These are phyloP conservation scores for Vaccinium myrtillus DNA, from an alignment of 148 eudicot species.

Conservation along the genomic window DNA sequence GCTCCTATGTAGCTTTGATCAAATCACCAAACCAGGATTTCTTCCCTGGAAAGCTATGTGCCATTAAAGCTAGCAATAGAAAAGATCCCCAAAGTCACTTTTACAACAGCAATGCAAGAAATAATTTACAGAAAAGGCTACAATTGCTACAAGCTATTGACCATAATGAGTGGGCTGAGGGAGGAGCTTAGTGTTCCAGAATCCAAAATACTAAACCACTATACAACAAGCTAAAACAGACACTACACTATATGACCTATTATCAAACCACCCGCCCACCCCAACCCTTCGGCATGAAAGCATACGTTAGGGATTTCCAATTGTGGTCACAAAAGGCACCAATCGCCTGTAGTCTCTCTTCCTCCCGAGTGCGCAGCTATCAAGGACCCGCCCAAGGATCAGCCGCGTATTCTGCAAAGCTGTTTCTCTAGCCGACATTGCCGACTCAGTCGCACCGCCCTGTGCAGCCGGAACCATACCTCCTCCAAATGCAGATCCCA, in stretches of 20 bases:
- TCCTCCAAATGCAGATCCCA: conserved; percentile 60
- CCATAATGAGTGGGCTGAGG: conserved; percentile 1
- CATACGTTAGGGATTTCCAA: conserved; percentile 44
- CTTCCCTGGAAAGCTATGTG: not conserved
- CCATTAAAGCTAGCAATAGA: not conserved
- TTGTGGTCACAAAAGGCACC: conserved; percentile 82
- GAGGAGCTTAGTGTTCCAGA: not conserved
- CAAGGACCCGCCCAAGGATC: conserved; percentile 84
- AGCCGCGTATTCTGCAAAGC: conserved; percentile 83
- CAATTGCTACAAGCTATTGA: conserved; percentile 13
- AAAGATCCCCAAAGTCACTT: conserved; percentile 3
- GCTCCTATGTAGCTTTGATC: not conserved
- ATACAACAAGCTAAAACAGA: not conserved
- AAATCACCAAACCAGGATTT: not conserved
- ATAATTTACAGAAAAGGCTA: not conserved
- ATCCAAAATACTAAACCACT: conserved; percentile 4
- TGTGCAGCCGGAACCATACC: conserved; percentile 39
- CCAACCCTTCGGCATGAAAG: not conserved
- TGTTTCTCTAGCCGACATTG: conserved; percentile 71
- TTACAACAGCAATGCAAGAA: conserved; percentile 5
- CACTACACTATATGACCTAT: conserved; percentile 6
- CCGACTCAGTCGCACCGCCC: conserved; percentile 46
- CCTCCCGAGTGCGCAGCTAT: conserved; percentile 86
- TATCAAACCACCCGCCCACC: not conserved
- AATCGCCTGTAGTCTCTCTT: conserved; percentile 82